phyloP scores from a whole-genome alignment of 805 yeast genomes.

The Candida saitoana region DNA sequence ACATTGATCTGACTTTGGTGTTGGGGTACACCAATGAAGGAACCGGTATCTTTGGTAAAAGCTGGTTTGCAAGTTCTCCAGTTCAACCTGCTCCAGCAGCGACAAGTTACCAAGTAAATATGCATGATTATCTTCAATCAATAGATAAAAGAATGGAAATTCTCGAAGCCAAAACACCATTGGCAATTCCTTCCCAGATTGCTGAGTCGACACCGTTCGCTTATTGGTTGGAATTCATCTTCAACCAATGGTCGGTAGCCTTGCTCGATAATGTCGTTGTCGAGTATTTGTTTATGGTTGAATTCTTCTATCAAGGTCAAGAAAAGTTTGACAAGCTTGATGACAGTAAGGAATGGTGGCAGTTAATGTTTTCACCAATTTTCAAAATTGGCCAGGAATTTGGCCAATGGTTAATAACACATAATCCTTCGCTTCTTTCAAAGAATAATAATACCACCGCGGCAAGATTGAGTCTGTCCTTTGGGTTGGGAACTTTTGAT shows the following conservation, averaged over 20 bases:
- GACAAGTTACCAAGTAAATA: conserved; percentile 10
- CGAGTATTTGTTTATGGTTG: conserved; percentile 69
- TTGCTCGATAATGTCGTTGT: conserved; percentile 71
- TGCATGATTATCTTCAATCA: conserved; percentile 51
- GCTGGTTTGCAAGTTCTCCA: conserved; percentile 18
- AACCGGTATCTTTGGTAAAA: conserved; percentile 19
- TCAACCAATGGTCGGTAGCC: conserved; percentile 68
- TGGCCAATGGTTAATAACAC: conserved; percentile 42
- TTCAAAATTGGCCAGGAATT: conserved; percentile 43
- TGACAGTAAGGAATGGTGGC: conserved; percentile 27
- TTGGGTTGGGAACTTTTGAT: conserved; percentile 50
- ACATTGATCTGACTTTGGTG: conserved; percentile 53
- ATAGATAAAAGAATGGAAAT: conserved; percentile 60
- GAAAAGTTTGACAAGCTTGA: conserved; percentile 30
- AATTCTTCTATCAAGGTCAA: conserved; percentile 56
- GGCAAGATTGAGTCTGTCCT: conserved; percentile 16
- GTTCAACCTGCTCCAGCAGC: neutral
- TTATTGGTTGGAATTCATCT: conserved; percentile 70
- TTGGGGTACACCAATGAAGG: conserved; percentile 36
- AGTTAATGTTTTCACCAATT: conserved; percentile 33
- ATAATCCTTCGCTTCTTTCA: conserved; percentile 29
- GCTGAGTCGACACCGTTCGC: conserved; percentile 71
- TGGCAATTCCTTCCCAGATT: conserved; percentile 76
- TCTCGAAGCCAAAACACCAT: conserved; percentile 37
- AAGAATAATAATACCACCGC: conserved; percentile 29